Evolutionary conservation across 2,329 filamentous ascomycete species (phyloP), one percentile per base, ranked within the genome.

Genomic region (Claviceps lovelessii): DNA sequence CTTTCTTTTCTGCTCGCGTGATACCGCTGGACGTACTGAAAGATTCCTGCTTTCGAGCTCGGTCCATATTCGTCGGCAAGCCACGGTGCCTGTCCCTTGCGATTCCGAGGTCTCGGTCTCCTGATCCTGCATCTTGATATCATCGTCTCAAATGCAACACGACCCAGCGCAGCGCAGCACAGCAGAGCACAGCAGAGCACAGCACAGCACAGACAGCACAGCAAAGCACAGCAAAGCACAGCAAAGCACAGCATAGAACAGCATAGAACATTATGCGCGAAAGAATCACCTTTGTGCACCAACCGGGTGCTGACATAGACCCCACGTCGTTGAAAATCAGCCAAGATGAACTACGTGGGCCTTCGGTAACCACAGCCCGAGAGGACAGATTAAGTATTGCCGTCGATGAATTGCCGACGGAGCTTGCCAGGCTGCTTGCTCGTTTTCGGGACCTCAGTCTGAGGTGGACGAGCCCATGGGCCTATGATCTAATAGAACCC

Each of bases 381-480:
- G 88, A 97, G 69, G 87, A 93, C 65, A 81, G 85, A 57, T 70
- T 91, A 60, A 95, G 88, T 0, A 70, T 93, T 58, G 76, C 78
- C 42, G 71, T 90, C 23, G 75, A 83, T 51, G 88, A 95, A 72
- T 76, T 96, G 45, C 86, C 89, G 5, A 64, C 70, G 17, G 83
- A 88, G 67, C 67, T 93, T 17, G 77, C 76, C 56, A 68, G 76
- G 31, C 69, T 85, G 15, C 72, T 95, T 31, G 74, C 77, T 54
- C 74, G 79, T 62, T 81, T 79, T 59, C 79, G 85, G 62, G 83
- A 89, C 67, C 71, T 96, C 46, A 86, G 91, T 67, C 72, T 96
- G 56, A 81, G 86, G 65, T 95, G 90, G 88, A 77, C 80, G n/a
- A 80, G 82, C 15, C 72, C 80, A 2, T 62, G 64, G 7, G 63